A percentile compares a stretch with the other conserved stretches of the same genome.
These are phyloP conservation scores for Lactarius trivialis DNA, from an alignment of 768 basidiomycete genomes.

Conservation along the genomic window DNA sequence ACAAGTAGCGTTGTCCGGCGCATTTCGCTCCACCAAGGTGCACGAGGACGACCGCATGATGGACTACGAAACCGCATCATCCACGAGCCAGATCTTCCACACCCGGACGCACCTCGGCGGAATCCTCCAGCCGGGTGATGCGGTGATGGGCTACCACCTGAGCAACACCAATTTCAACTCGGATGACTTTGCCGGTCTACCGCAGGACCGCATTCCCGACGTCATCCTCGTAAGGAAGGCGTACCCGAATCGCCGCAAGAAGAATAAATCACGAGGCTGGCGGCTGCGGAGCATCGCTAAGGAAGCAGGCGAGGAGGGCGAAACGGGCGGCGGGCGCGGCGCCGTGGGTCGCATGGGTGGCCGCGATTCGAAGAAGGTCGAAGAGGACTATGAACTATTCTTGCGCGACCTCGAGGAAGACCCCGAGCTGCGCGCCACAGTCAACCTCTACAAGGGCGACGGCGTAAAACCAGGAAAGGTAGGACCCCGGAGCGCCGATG, in stretches of 20 bases:
- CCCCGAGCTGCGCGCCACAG: conserved; percentile 76
- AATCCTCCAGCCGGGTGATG: conserved; percentile 90
- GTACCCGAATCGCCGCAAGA: conserved; percentile 91
- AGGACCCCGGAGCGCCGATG: conserved; percentile 33
- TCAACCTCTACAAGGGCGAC: conserved; percentile 77
- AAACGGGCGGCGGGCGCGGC: conserved; percentile 69
- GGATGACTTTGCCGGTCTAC: conserved; percentile 68
- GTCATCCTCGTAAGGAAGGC: conserved; percentile 92
- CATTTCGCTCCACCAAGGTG: conserved; percentile 52
- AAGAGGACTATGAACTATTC: conserved; percentile 96
- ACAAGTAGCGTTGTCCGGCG: conserved; percentile 81
- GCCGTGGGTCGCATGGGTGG: conserved; percentile 90
- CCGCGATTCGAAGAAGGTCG: conserved; percentile 85
- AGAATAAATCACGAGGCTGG: conserved; percentile 80
- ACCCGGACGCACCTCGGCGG: conserved; percentile 95
- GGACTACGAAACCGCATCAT: conserved; percentile 57
- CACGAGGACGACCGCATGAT: conserved; percentile 38
- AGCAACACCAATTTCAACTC: conserved; percentile 91
- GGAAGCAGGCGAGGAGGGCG: conserved; percentile 82
- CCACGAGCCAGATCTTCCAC: conserved; percentile 78
- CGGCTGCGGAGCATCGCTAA: conserved; percentile 87
- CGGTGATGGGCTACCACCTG: conserved; percentile 86
- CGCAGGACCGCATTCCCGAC: conserved; percentile 69
- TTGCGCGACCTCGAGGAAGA: conserved; percentile 92
- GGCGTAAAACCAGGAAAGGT: conserved; percentile 39